phyloP scores from a whole-genome alignment of 176 grass and related monocot genomes.

The Metroxylon sagu region DNA sequence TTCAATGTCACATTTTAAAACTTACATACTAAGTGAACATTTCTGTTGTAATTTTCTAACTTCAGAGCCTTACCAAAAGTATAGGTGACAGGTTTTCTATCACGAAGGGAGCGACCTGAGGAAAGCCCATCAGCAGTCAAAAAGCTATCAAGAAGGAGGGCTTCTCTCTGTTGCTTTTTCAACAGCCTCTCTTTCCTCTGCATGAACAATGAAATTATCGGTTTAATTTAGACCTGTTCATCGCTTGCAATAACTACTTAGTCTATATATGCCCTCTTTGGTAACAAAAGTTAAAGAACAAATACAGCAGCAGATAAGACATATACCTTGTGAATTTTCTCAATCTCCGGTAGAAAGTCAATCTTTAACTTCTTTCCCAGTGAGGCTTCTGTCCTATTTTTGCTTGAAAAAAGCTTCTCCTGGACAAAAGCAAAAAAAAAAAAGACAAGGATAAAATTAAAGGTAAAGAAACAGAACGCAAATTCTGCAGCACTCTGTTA shows the following conservation, averaged over 20 bases:
- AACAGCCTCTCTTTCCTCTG: conserved; percentile 86
- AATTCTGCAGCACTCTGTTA: no score
- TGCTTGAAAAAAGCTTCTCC: conserved; percentile 94
- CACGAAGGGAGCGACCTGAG: conserved; percentile 69
- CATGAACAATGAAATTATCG: conserved; percentile 29
- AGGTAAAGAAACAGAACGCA: no score
- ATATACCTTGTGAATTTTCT: conserved; percentile 85
- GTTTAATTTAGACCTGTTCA: not conserved
- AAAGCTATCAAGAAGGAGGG: conserved; percentile 71
- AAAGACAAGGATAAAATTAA: no score
- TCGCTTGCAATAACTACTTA: no score
- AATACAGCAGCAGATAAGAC: not conserved
- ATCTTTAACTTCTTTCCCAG: conserved; percentile 93
- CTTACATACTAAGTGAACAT: not conserved
- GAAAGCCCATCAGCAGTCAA: conserved; percentile 69
- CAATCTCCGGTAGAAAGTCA: conserved; percentile 83
- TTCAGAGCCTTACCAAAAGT: conserved; percentile 72
- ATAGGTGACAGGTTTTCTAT: conserved; percentile 88
- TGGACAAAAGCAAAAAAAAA: conserved; percentile 17
- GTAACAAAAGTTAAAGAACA: no score
- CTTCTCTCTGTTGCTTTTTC: conserved; percentile 96
- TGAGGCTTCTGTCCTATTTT: conserved; percentile 77
- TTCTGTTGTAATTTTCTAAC: not conserved
- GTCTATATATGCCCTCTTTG: no score
- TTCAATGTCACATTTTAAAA: not conserved